Conservation (phyloP, 768 basidiomycete species). For the Strobilomyces confusus region DNA sequence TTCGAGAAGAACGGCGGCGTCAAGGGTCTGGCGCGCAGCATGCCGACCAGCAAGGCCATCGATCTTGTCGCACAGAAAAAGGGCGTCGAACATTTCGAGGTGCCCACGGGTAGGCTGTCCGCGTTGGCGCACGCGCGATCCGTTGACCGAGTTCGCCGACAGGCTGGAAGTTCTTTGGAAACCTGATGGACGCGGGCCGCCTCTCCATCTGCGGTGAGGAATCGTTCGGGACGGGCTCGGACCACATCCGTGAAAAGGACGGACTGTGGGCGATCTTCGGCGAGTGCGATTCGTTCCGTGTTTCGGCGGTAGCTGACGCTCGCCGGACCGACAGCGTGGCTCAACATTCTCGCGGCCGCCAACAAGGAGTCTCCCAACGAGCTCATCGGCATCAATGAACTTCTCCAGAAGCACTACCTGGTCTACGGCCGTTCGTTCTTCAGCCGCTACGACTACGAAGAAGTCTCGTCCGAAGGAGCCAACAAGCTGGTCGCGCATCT, state of each 20-base stretch:
- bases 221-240: slow-evolving; percentile 99
- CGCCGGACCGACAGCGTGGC: slow-evolving; percentile 64
- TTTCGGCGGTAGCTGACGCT: slow-evolving; percentile 5
- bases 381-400: slow-evolving; percentile 85
- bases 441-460: slow-evolving; percentile 99
- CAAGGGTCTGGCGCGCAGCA: slow-evolving; percentile 93
- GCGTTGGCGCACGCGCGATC: neutral
- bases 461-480: slow-evolving; percentile 89
- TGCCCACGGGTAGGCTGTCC: slow-evolving; percentile 77
- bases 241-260: slow-evolving; percentile 99
- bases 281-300: slow-evolving; percentile 35
- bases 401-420: slow-evolving; percentile 82
- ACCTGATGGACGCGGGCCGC: slow-evolving; percentile 97
- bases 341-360: slow-evolving; percentile 93
- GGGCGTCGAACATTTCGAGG: slow-evolving; percentile 89
- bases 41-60: slow-evolving; percentile 97
- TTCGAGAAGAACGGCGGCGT: slow-evolving; percentile 82
- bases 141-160: slow-evolving; percentile 2
- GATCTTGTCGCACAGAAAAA: slow-evolving; percentile 95
- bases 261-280: slow-evolving; percentile 97
- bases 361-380: slow-evolving; percentile 72
- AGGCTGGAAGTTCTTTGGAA: slow-evolving; percentile 99
- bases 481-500: slow-evolving; percentile 78
- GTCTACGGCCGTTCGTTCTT: slow-evolving; percentile 98
- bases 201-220: slow-evolving; percentile 99